Percentiles rank a stretch among this genome's conserved stretches.
Conservation (phyloP, 2,329 filamentous ascomycete genomes). For the Colletotrichum sansevieriae region DNA sequence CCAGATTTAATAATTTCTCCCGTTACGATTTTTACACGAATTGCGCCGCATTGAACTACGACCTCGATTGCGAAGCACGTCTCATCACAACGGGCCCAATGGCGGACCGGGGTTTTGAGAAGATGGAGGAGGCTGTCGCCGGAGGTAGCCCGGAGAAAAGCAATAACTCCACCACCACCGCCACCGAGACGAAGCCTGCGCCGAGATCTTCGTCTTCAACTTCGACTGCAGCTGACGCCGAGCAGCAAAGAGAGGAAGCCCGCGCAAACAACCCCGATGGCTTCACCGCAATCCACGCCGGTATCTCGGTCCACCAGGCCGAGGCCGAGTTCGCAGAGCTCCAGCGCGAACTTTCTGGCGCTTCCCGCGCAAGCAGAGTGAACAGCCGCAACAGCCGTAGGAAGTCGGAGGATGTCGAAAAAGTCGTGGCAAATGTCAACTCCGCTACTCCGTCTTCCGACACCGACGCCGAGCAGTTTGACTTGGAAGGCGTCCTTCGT, state of each 20-base stretch:
- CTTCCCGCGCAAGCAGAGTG: slow-evolving; percentile 65
- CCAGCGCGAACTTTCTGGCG: slow-evolving; percentile 69
- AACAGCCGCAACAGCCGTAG: slow-evolving; percentile 48
- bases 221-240: slow-evolving; percentile 47
- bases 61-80: not conserved
- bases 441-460: slow-evolving; percentile 53
- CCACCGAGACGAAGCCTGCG: slow-evolving; percentile 16
- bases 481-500: slow-evolving; percentile 80
- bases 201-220: slow-evolving; percentile 44
- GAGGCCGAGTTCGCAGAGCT: slow-evolving; percentile 79
- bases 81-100: slow-evolving; percentile 42
- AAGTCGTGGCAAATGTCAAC: slow-evolving; percentile 54
- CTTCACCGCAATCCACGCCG: slow-evolving; percentile 55
- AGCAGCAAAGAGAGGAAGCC: slow-evolving; percentile 51
- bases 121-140: slow-evolving; percentile 48
- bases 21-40: not conserved
- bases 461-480: slow-evolving; percentile 72
- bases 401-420: slow-evolving; percentile 68
- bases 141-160: slow-evolving; percentile 48
- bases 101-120: slow-evolving; percentile 48
- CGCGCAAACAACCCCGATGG: slow-evolving; percentile 63
- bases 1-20: not conserved
- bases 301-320: slow-evolving; percentile 75
- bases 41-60: slow-evolving; percentile 3
- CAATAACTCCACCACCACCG: slow-evolving; percentile 7